These are phyloP conservation scores for Dichomitus squalens DNA, from an alignment of 1,284 basidiomycete genomes.

Conservation along the genomic window DNA sequence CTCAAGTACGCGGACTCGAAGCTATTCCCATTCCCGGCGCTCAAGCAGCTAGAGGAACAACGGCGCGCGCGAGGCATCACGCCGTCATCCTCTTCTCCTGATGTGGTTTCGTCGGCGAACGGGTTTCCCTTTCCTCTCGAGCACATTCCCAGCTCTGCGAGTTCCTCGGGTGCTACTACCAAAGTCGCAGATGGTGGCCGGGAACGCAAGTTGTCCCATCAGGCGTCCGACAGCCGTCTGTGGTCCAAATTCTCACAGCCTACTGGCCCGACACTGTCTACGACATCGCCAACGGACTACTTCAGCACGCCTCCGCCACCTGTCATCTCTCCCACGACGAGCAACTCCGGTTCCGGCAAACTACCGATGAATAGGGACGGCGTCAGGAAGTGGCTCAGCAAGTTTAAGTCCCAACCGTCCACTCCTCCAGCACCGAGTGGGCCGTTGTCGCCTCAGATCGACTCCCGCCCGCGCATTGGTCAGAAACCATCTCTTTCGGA, in stretches of 20 bases:
- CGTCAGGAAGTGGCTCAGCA: slow-evolving; percentile 75
- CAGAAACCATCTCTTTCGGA: slow-evolving; percentile 71
- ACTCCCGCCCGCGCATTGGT: slow-evolving; percentile 31
- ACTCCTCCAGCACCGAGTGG: slow-evolving; percentile 42
- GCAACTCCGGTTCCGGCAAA: slow-evolving; percentile 46
- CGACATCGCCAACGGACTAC: slow-evolving; percentile 53
- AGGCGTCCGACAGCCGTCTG: slow-evolving; percentile 67
- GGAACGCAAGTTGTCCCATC: slow-evolving; percentile 67
- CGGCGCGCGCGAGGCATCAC: slow-evolving; percentile 55
- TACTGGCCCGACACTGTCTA: slow-evolving; percentile 45
- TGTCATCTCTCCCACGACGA: slow-evolving; percentile 39
- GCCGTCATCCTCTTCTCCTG: slow-evolving; percentile 64
- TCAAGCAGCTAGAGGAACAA: slow-evolving; percentile 75
- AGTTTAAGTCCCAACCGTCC: slow-evolving; percentile 46
- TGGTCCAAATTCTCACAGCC: slow-evolving; percentile 53
- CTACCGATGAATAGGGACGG: slow-evolving; percentile 73
- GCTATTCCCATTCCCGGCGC: slow-evolving; percentile 87
- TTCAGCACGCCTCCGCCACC: slow-evolving; percentile 37
- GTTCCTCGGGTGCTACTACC: slow-evolving; percentile 54
- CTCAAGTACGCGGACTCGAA: slow-evolving; percentile 75
- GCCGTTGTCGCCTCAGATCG: slow-evolving; percentile 34
- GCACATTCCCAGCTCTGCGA: slow-evolving; percentile 42
- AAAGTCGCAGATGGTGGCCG: slow-evolving; percentile 51
- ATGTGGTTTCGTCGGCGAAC: slow-evolving; percentile 50
- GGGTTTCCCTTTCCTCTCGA: slow-evolving; percentile 43